Conservation (phyloP, 257 asterid species). For the Przewalskia tangutica region DNA sequence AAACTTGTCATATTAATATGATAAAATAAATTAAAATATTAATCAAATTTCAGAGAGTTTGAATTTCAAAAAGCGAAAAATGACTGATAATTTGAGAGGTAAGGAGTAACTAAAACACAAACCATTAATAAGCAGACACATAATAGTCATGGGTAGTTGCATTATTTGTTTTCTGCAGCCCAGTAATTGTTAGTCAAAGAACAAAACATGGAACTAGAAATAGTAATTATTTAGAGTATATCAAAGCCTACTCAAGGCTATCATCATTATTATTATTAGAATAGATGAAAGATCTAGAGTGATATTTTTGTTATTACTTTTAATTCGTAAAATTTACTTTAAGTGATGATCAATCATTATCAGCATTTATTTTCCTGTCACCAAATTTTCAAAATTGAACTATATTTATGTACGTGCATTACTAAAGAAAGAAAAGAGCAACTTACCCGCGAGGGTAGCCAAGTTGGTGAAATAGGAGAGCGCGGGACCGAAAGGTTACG, state of each 20-base stretch:
- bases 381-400: background rate
- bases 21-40: background rate
- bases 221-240: background rate
- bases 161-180: background rate
- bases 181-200: background rate
- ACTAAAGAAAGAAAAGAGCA: background rate
- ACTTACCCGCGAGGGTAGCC: no score
- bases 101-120: background rate
- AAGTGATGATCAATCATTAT: background rate
- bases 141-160: background rate
- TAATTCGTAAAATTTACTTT: background rate
- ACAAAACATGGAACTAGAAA: background rate
- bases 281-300: background rate
- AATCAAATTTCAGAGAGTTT: background rate
- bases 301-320: background rate
- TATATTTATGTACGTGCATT: background rate
- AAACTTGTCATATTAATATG: background rate
- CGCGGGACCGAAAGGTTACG: no score
- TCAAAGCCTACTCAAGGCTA: background rate
- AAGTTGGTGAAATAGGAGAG: no score
- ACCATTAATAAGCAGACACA: background rate
- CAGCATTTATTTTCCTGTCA: background rate
- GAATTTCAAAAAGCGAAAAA: rapidly evolving
- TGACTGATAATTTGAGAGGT: background rate
- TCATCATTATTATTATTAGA: background rate